Base-by-base conservation (phyloP, 2,329 filamentous ascomycete species). In the Seiridium cupressi region DNA sequence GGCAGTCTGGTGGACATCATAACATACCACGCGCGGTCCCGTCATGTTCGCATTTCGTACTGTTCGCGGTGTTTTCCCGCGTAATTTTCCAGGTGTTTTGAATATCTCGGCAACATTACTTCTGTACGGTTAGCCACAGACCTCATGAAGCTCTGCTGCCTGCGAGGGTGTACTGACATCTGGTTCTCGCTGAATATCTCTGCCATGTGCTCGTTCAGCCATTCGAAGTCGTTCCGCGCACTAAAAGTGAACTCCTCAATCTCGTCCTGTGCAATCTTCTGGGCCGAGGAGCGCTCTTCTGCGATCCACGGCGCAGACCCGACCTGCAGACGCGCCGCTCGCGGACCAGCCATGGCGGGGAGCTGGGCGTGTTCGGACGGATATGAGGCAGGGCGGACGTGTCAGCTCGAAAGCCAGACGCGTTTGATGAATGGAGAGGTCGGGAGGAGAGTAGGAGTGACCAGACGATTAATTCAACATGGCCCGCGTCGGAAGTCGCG, bases 161-260 rank as follows among this genome's bases (percentile, higher is more conserved):
- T 35, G 18, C 13, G 42, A 18, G 35, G 40, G 38, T 61, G 36
- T 44, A 84, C 90, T 70, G 85, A 97, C 95, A 93, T 86, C 76
- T 93, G 87, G 71, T 93, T 90, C 68, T 89, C 88, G 69, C 88
- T 89, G 73, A 98, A 96, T 70, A 99, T 92, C 64, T 96, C 92
- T 55, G 87, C 87, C 94, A 99, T 97, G 75, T 99, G 95, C 78
- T 98, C 95, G 71, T 99, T 98, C 68, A 99, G 81, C 95, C 95
- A 99, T 73, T 98, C 93, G 70, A 98, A 81, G 74, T 99, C 95
- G 76, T 98, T 96, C 61, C 91, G 87, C 63, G 92, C 93, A 36
- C 93, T 92, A 77, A 91, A 98, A 48, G 91, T 87, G 71, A 98
- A 96, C 77, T 99, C 96, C 66, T 98, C 94, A 58, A 91, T 85